Evolutionary conservation across 345 rosid genomes (phyloP).

Genomic region (Leavenworthia alabamica): DNA sequence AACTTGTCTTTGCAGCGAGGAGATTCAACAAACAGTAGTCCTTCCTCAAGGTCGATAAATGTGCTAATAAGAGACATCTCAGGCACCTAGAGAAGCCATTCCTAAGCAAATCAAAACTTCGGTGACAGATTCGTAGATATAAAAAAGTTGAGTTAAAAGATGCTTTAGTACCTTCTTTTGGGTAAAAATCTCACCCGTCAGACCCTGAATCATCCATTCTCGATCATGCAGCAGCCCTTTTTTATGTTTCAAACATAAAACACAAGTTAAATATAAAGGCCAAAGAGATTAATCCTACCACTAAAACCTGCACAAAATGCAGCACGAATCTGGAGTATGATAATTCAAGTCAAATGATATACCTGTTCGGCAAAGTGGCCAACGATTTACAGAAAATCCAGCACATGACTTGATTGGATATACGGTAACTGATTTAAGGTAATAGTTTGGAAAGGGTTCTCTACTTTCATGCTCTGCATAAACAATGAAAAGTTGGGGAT

Average conservation of each 20-base stretch:
- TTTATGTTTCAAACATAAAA: not conserved
- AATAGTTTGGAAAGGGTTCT: conserved; percentile 23
- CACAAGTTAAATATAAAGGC: conserved; percentile 1
- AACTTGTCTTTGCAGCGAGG: conserved; percentile 52
- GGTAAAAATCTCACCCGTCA: conserved; percentile 71
- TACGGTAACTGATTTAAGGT: conserved; percentile 57
- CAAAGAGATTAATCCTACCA: conserved; percentile 2
- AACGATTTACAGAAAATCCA: conserved; percentile 68
- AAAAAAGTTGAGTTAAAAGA: not conserved
- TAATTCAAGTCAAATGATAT: conserved; percentile 14
- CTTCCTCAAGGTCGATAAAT: conserved; percentile 55
- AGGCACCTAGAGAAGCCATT: conserved; percentile 62
- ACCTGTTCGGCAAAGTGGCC: conserved; percentile 93
- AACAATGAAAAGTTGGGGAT: conserved; percentile 3
- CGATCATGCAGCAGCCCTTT: conserved; percentile 76
- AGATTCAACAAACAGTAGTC: conserved; percentile 51
- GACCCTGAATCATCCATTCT: conserved; percentile 81
- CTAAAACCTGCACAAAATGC: not conserved
- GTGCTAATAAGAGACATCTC: conserved; percentile 73
- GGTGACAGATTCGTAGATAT: not conserved
- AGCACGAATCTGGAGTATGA: not conserved
- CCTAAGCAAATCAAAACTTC: conserved; percentile 9
- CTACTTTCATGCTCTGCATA: conserved; percentile 43
- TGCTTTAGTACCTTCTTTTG: conserved; percentile 65
- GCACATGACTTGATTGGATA: conserved; percentile 90